Conservation (phyloP, 257 asterid genomes). For the Eucommia ulmoides region DNA sequence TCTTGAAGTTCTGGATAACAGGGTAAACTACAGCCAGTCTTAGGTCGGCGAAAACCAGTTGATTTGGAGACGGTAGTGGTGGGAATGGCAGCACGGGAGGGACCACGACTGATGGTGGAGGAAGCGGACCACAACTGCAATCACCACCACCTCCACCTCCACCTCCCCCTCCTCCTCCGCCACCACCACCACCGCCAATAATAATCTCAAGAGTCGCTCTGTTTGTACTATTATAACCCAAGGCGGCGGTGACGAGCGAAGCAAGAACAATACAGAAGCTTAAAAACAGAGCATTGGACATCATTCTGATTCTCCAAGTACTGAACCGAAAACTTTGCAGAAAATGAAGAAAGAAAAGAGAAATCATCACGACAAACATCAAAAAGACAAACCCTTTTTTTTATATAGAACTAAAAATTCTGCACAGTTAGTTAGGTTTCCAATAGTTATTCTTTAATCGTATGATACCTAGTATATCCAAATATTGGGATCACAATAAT, state of each 20-base stretch:
- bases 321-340: background rate
- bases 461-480: no score
- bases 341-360: background rate
- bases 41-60: slow-evolving; percentile 35
- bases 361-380: background rate
- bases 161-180: background rate
- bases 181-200: slow-evolving; percentile 1
- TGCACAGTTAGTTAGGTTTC: no score
- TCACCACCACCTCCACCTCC: background rate
- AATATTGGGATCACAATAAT: no score
- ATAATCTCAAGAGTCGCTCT: slow-evolving; percentile 1
- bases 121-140: background rate
- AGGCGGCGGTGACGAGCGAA: slow-evolving; percentile 1
- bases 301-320: background rate
- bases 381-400: no score
- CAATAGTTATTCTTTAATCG: no score
- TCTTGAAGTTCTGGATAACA: slow-evolving; percentile 52
- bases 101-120: background rate
- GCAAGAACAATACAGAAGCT: slow-evolving; percentile 8
- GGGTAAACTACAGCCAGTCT: slow-evolving; percentile 59
- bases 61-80: slow-evolving; percentile 10
- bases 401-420: no score
- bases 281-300: background rate
- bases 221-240: slow-evolving; percentile 7
- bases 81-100: slow-evolving; percentile 10